Base-by-base conservation (phyloP, 345 rosid species). In the Ceriops zippeliana region DNA sequence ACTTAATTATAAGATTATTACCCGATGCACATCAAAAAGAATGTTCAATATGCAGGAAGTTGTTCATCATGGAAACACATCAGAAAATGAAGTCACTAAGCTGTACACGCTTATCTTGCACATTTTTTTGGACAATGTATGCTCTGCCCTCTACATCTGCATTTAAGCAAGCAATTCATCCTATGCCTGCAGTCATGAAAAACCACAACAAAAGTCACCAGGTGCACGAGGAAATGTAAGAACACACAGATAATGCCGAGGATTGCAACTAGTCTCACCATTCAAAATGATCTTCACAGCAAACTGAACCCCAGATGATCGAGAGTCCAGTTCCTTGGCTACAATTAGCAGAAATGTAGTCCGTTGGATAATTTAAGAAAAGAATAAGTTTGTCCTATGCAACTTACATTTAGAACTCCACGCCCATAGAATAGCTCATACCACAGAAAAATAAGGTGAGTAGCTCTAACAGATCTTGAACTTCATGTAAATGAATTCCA, bases 221-320 rank as follows among this genome's bases (percentile, higher is more conserved):
- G 27, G n/a, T 38, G 1, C 6, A 26, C 8, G 13, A n/a, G 49
- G 47, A 0, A 60, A 6, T 35, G 24, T 16, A 10, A 16, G 24
- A 59, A 63, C 21, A 63, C 21, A 34, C 32, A 47, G 56, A 30
- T 27, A 31, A 47, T 37, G 46, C 56, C 56, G 15, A 38, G 8
- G 31, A 49, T 65, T 46, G 52, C 11, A 24, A 46, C 34, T 24
- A 53, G 5, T 35, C 75, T 59, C 60, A 86, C 96, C 91, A 87
- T 63, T 77, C 80, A 81, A 86, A 86, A 76, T 89, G 96, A 77
- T 87, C 91, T 54, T 87, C 90, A 42, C 96, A 87, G 76, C 90
- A 85, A 70, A 89, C 75, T 34, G 96, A 84, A 70, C 89, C 89
- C 75, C 76, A 60, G 35, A 89, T 79, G 28, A 89, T 75, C 9